Evolutionary conservation across 768 basidiomycete species (phyloP).

Genomic region (Tephrocybe sp.): DNA sequence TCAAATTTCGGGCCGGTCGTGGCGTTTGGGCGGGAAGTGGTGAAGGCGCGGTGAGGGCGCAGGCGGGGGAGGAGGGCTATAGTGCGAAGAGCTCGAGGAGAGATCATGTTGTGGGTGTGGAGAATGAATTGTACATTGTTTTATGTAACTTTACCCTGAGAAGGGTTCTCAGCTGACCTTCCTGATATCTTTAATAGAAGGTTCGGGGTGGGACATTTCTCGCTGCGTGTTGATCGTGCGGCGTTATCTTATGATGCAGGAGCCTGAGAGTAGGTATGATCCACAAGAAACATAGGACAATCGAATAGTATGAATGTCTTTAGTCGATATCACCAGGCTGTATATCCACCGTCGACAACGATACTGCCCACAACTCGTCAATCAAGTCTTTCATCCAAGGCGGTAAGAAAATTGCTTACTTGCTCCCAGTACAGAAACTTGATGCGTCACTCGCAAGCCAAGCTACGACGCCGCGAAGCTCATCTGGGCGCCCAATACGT

Average conservation of each 20-base stretch:
- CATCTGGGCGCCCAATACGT: conserved; percentile 67
- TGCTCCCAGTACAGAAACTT: conserved; percentile 76
- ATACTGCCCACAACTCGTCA: neutral
- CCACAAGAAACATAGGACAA: neutral
- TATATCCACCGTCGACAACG: neutral
- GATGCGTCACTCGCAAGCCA: conserved; percentile 78
- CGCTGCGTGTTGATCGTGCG: neutral
- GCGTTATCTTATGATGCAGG: no score
- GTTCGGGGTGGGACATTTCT: neutral
- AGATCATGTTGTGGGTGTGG: neutral
- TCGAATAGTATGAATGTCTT: neutral
- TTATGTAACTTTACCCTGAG: conserved; percentile 4
- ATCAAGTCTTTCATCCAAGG: neutral
- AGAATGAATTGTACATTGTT: neutral
- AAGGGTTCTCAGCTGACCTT: conserved; percentile 4
- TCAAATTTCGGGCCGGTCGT: neutral
- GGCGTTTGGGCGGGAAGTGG: neutral
- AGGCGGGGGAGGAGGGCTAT: neutral
- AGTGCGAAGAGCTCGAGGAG: conserved; percentile 8
- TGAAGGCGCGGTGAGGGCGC: neutral
- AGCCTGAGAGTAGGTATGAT: no score
- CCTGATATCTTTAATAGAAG: neutral
- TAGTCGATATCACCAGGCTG: neutral
- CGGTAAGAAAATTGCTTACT: conserved; percentile 48
- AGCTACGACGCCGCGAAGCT: conserved; percentile 64